phyloP scores from a whole-genome alignment of 805 yeast species.

The Priceomyces melissophilus region DNA sequence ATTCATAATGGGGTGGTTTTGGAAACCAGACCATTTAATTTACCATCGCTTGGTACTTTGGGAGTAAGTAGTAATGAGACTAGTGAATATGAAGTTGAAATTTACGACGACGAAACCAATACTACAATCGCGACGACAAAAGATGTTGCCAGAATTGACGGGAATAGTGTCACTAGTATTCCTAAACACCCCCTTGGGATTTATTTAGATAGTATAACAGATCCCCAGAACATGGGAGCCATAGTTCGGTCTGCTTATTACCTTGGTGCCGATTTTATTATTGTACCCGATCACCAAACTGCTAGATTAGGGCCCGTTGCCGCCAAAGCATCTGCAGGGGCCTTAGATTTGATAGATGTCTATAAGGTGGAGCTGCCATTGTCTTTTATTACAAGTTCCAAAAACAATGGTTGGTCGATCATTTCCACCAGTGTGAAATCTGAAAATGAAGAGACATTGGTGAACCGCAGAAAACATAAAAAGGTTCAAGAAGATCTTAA shows the following conservation, averaged over 20 bases:
- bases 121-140: conserved; percentile 7
- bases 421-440: conserved; percentile 54
- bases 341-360: conserved; percentile 69
- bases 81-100: conserved; percentile 15
- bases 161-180: conserved; percentile 3
- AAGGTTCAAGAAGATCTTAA: conserved; percentile 24
- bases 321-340: conserved; percentile 80
- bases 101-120: conserved; percentile 16
- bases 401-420: conserved; percentile 65
- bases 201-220: conserved; percentile 74
- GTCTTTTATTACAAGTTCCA: conserved; percentile 55
- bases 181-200: conserved; percentile 59
- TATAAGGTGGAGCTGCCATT: conserved; percentile 58
- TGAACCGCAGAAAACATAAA: conserved; percentile 23
- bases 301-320: conserved; percentile 77
- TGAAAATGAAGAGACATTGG: conserved; percentile 16
- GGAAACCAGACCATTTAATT: conserved; percentile 56
- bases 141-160: conserved; percentile 15
- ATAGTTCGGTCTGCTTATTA: conserved; percentile 75
- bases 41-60: conserved; percentile 24
- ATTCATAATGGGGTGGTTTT: conserved; percentile 80
- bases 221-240: conserved; percentile 87
- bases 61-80: conserved; percentile 21
- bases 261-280: conserved; percentile 78
- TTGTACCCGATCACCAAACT: conserved; percentile 64